Percentiles rank a stretch among this genome's conserved stretches.
These are phyloP conservation scores for Carex scoparia DNA, from an alignment of 176 grass and related monocot genomes.

Conservation along the genomic window DNA sequence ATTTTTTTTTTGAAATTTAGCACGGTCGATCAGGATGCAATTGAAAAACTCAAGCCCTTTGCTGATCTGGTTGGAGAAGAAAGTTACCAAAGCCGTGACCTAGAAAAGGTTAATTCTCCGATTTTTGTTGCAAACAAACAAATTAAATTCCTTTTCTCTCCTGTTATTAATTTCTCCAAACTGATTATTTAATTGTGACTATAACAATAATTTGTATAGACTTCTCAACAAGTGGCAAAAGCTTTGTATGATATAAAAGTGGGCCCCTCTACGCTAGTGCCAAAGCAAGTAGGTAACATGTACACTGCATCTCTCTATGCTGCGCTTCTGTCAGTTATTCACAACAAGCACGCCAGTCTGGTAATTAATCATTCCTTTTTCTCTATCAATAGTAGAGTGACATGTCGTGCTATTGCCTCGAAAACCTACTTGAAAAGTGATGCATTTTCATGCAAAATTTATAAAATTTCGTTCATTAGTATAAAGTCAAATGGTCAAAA, in stretches of 20 bases:
- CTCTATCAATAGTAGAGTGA: background rate
- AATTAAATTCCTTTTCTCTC: conserved; percentile 18
- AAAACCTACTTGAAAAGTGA: too few species aligned
- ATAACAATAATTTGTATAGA: conserved; percentile 34
- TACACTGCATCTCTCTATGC: conserved; percentile 81
- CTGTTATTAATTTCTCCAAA: background rate
- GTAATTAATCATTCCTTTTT: conserved; percentile 27
- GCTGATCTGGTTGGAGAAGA: conserved; percentile 46
- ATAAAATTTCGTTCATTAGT: too few species aligned
- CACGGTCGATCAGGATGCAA: conserved; percentile 54
- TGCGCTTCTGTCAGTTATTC: conserved; percentile 55
- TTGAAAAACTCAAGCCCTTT: conserved; percentile 65
- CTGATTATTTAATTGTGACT: background rate
- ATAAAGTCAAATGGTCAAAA: too few species aligned
- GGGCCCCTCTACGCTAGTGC: conserved; percentile 60
- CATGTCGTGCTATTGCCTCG: too few species aligned
- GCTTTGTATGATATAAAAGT: conserved; percentile 73
- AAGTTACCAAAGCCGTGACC: conserved; percentile 53
- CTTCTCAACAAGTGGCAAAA: conserved; percentile 92
- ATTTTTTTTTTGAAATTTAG: conserved; percentile 36
- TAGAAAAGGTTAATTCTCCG: conserved; percentile 48
- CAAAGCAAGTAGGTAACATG: conserved; percentile 82
- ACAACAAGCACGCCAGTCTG: conserved; percentile 60
- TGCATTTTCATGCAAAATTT: too few species aligned
- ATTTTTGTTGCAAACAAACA: conserved; percentile 1